These are phyloP conservation scores for Colletotrichum lupini DNA, from an alignment of 2,329 filamentous ascomycete species.

Conservation along the genomic window DNA sequence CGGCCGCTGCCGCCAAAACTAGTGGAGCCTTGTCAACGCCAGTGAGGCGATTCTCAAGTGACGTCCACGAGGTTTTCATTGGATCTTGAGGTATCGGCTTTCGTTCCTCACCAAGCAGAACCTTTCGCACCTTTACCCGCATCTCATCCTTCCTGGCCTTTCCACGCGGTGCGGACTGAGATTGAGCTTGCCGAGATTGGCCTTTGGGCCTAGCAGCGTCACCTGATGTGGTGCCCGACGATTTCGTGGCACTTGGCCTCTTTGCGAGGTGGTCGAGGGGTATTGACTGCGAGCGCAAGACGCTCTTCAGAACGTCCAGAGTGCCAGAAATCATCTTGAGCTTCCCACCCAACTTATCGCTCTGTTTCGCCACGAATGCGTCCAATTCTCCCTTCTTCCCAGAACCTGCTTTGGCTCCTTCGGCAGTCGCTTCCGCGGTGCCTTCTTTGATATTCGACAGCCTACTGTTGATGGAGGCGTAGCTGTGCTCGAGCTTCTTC, in stretches of 20 bases:
- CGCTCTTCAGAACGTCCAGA: slow-evolving; percentile 50
- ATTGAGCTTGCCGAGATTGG: too few relatives aligned
- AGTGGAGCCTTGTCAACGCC: not conserved
- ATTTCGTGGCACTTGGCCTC: slow-evolving; percentile 16
- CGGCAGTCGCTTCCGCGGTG: not conserved
- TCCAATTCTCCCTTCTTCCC: not conserved
- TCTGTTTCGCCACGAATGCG: slow-evolving; percentile 38
- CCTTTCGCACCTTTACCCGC: not conserved
- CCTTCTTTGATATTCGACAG: not conserved
- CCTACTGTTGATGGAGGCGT: slow-evolving; percentile 23
- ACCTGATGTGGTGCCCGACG: not conserved
- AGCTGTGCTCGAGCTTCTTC: slow-evolving; percentile 21
- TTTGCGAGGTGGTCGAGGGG: slow-evolving; percentile 31
- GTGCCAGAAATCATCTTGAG: slow-evolving; percentile 49
- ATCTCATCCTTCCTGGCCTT: too few relatives aligned
- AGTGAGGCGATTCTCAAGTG: slow-evolving; percentile 8
- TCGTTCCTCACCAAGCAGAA: not conserved
- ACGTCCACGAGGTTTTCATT: not conserved
- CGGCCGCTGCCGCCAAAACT: not conserved
- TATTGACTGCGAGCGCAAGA: slow-evolving; percentile 45
- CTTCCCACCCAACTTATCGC: slow-evolving; percentile 2
- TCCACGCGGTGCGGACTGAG: too few relatives aligned
- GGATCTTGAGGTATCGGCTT: not conserved
- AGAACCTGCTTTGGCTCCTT: not conserved
- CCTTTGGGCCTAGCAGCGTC: not conserved